A percentile compares a stretch with the other conserved stretches of the same genome.
Evolutionary conservation across 2,329 filamentous ascomycete genomes (phyloP).

Genomic region (Cadophora luteo-olivacea): DNA sequence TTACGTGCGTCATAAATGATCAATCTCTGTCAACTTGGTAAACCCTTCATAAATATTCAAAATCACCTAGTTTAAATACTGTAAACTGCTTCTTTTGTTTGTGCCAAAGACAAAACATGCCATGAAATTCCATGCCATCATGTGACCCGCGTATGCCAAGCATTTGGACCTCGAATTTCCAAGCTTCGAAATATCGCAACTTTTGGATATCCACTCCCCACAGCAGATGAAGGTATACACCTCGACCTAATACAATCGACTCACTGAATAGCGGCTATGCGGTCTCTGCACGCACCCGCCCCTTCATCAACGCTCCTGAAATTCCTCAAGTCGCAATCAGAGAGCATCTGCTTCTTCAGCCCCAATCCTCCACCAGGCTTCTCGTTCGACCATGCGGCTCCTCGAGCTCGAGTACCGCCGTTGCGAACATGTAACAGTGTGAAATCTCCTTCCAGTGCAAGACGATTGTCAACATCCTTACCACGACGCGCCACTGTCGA

Average conservation of each 20-base stretch:
- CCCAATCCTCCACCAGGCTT: slow-evolving; percentile 46
- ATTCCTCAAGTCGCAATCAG: slow-evolving; percentile 75
- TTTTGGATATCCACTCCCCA: not conserved
- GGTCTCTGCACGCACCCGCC: slow-evolving; percentile 41
- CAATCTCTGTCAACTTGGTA: no score
- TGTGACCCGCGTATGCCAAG: not conserved
- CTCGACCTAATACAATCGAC: not conserved
- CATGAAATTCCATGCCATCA: not conserved
- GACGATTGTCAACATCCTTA: slow-evolving; percentile 34
- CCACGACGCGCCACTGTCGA: slow-evolving; percentile 33
- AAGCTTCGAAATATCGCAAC: not conserved
- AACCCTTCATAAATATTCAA: no score
- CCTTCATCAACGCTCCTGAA: slow-evolving; percentile 68
- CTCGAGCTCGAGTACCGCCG: slow-evolving; percentile 27
- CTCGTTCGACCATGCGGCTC: slow-evolving; percentile 38
- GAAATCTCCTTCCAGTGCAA: slow-evolving; percentile 26
- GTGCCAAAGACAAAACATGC: not conserved
- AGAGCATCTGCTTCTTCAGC: slow-evolving; percentile 60
- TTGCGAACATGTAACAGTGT: slow-evolving; percentile 4
- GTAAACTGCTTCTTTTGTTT: no score
- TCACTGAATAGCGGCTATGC: slow-evolving; percentile 41
- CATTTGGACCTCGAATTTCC: slow-evolving; percentile 4
- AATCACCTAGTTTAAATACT: no score
- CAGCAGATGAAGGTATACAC: slow-evolving; percentile 2
- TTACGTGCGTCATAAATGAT: no score